Percentiles rank a stretch among this genome's conserved stretches.
Conservation (phyloP, 352 stramenopile species). For the Plasmopara halstedii region DNA sequence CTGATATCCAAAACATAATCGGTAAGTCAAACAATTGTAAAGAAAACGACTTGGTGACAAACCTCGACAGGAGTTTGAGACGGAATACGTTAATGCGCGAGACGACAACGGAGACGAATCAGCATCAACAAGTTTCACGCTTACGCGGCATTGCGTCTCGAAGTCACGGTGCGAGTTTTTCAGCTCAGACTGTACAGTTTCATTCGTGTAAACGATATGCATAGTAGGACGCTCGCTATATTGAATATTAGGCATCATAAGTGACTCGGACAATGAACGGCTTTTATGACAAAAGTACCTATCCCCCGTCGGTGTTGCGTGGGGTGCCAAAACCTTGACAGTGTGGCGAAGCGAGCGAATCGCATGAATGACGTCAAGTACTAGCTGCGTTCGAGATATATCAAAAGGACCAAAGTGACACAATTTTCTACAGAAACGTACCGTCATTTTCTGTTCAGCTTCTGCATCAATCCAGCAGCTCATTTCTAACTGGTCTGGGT, state of each 20-base stretch:
- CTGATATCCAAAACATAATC: conserved; percentile 17
- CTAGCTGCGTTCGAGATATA: conserved; percentile 28
- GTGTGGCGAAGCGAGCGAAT: conserved; percentile 89
- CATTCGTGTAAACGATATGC: conserved; percentile 28
- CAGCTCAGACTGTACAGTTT: conserved; percentile 21
- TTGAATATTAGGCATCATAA: conserved; percentile 1
- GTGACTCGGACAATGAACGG: background rate
- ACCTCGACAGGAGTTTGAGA: conserved; percentile 50
- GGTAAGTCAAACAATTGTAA: no score
- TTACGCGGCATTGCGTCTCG: conserved; percentile 36
- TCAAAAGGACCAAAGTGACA: background rate
- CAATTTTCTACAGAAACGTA: conserved; percentile 15
- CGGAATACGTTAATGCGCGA: conserved; percentile 41
- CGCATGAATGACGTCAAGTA: conserved; percentile 87
- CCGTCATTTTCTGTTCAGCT: conserved; percentile 84
- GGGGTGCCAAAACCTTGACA: conserved; percentile 60
- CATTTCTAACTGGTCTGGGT: conserved; percentile 83
- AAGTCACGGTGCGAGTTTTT: conserved; percentile 33
- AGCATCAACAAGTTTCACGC: conserved; percentile 13
- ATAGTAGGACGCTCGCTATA: conserved; percentile 19
- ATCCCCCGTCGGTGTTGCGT: conserved; percentile 17
- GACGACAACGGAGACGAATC: conserved; percentile 1
- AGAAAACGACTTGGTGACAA: no score
- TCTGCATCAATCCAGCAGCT: conserved; percentile 69
- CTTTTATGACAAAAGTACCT: conserved; percentile 10